Evolutionary conservation across 2,329 filamentous ascomycete species (phyloP).

Genomic region (Fusarium musae): DNA sequence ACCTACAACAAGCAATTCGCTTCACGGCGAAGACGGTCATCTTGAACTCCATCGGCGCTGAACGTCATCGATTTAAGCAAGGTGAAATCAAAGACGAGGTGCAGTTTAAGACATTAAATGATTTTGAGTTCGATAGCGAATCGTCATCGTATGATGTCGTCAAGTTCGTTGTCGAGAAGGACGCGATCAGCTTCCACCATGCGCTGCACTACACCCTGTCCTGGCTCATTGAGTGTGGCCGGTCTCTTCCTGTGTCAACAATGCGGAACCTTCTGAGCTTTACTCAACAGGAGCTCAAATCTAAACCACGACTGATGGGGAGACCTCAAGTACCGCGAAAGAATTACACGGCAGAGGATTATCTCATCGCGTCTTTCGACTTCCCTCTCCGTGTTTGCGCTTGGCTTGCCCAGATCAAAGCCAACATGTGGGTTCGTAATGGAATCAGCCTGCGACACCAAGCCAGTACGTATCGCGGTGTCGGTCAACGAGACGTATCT

Average conservation of each 20-base stretch:
- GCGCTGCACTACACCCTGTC: slow-evolving; percentile 95
- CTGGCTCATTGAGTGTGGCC: slow-evolving; percentile 92
- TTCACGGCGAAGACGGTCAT: slow-evolving; percentile 86
- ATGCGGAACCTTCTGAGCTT: slow-evolving; percentile 78
- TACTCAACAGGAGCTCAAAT: slow-evolving; percentile 74
- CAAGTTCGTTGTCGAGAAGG: slow-evolving; percentile 87
- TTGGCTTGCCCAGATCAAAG: slow-evolving; percentile 98
- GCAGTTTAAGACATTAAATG: slow-evolving; percentile 79
- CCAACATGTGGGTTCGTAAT: slow-evolving; percentile 98
- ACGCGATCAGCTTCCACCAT: slow-evolving; percentile 97
- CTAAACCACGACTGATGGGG: slow-evolving; percentile 71
- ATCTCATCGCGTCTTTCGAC: slow-evolving; percentile 89
- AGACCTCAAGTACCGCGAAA: slow-evolving; percentile 66
- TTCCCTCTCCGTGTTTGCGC: slow-evolving; percentile 93
- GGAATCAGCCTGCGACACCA: slow-evolving; percentile 96
- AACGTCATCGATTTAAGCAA: slow-evolving; percentile 84
- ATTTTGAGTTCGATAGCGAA: slow-evolving; percentile 81
- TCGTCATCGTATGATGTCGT: slow-evolving; percentile 74
- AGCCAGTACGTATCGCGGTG: slow-evolving; percentile 90
- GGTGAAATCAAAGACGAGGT: slow-evolving; percentile 89
- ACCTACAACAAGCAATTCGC: slow-evolving; percentile 77
- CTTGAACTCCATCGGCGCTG: slow-evolving; percentile 87
- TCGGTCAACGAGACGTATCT: slow-evolving; percentile 88
- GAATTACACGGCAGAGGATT: slow-evolving; percentile 75
- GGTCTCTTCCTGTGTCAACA: slow-evolving; percentile 74